phyloP scores from a whole-genome alignment of 306 rosid species.

The Acacia melanoxylon region DNA sequence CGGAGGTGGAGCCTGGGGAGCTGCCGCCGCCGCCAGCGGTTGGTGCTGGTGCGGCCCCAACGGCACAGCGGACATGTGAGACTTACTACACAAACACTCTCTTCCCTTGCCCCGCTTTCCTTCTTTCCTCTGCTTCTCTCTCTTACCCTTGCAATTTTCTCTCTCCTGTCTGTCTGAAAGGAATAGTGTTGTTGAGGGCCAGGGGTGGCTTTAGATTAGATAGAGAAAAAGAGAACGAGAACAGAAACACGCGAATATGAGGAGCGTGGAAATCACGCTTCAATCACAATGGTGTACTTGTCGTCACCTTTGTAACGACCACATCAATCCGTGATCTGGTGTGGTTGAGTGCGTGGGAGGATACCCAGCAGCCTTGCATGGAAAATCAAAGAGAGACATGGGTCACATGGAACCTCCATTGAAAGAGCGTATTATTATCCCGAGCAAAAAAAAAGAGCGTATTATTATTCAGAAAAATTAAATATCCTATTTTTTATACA shows the following conservation, averaged over 20 bases:
- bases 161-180: background rate
- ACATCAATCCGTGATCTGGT: slow-evolving; percentile 15
- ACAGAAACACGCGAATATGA: slow-evolving; percentile 30
- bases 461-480: background rate
- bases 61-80: slow-evolving; percentile 68
- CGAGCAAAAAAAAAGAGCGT: too few relatives aligned
- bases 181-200: slow-evolving; percentile 15
- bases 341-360: slow-evolving; percentile 12
- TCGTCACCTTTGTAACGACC: background rate
- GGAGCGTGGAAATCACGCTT: background rate
- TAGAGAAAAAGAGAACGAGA: slow-evolving; percentile 1
- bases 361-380: background rate
- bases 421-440: background rate
- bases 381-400: slow-evolving; percentile 34
- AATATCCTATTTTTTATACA: too few relatives aligned
- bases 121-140: slow-evolving; percentile 10
- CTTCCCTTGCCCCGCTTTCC: background rate
- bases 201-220: slow-evolving; percentile 22
- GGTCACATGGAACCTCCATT: slow-evolving; percentile 42
- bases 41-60: slow-evolving; percentile 58
- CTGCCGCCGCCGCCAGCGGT: slow-evolving; percentile 38
- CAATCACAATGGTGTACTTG: slow-evolving; percentile 23
- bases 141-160: slow-evolving; percentile 6
- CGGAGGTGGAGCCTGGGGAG: slow-evolving; percentile 34
- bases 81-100: background rate